Conservation (phyloP, 768 basidiomycete species). For the Tulasnella sp. region DNA sequence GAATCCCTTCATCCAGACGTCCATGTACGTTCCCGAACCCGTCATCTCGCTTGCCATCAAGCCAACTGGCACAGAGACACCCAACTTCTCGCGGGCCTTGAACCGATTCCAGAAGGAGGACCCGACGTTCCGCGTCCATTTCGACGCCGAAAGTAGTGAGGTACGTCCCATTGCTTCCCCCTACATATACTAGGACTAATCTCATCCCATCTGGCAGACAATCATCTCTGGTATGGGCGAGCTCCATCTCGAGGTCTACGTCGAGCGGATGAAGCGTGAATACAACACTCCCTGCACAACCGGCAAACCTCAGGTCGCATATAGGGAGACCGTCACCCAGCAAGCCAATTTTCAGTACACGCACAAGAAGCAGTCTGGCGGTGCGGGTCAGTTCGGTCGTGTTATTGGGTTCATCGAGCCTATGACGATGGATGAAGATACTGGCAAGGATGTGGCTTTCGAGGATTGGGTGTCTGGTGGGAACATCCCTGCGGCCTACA, state of each 20-base stretch:
- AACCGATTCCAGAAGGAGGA: slow-evolving; percentile 99
- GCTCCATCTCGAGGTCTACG: slow-evolving; percentile 96
- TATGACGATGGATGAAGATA: slow-evolving; percentile 63
- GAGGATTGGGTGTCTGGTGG: slow-evolving; percentile 85
- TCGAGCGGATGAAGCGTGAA: slow-evolving; percentile 97
- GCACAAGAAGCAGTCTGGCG: slow-evolving; percentile 97
- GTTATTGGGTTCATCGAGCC: slow-evolving; percentile 88
- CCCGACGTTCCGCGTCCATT: slow-evolving; percentile 95
- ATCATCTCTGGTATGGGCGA: slow-evolving; percentile 99
- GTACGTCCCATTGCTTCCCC: slow-evolving; percentile 29
- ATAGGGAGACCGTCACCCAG: slow-evolving; percentile 86
- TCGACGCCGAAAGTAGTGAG: slow-evolving; percentile 91
- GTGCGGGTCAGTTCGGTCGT: slow-evolving; percentile 92
- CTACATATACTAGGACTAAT: background rate
- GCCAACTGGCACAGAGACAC: slow-evolving; percentile 82
- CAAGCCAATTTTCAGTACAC: slow-evolving; percentile 77
- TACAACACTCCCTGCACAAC: slow-evolving; percentile 89
- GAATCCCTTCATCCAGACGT: slow-evolving; percentile 49
- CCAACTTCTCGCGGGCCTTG: slow-evolving; percentile 92
- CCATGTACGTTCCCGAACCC: slow-evolving; percentile 97
- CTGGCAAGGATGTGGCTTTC: slow-evolving; percentile 73
- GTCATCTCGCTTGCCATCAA: slow-evolving; percentile 94
- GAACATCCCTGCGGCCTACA: slow-evolving; percentile 80
- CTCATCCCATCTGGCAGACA: slow-evolving; percentile 2
- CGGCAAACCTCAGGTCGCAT: slow-evolving; percentile 93